Conservation (phyloP, 441 rosid genomes). For the Populus tomentosa region DNA sequence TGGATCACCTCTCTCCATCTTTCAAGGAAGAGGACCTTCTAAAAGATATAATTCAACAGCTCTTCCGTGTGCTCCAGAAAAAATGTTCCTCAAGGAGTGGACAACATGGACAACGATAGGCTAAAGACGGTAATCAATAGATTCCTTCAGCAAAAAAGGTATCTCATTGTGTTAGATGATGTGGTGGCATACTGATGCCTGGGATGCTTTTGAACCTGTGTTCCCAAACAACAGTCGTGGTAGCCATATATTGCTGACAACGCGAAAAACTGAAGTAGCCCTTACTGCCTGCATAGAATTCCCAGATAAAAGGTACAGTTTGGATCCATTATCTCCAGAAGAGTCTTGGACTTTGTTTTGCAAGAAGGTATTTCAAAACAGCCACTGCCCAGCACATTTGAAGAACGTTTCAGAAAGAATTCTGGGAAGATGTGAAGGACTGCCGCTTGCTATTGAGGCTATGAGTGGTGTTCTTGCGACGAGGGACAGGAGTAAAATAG, state of each 20-base stretch:
- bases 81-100: slow-evolving; percentile 1
- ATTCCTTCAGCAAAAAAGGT: slow-evolving; percentile 10
- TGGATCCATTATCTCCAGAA: slow-evolving; percentile 21
- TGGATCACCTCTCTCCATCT: slow-evolving; percentile 1
- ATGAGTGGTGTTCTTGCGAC: slow-evolving; percentile 32
- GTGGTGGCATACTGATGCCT: slow-evolving; percentile 7
- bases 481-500: slow-evolving; percentile 11
- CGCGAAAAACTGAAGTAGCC: slow-evolving; percentile 17
- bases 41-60: slow-evolving; percentile 15
- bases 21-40: slow-evolving; percentile 4
- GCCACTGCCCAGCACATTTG: slow-evolving; percentile 25
- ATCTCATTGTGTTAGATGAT: slow-evolving; percentile 24
- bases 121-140: not conserved
- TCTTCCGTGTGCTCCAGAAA: not conserved
- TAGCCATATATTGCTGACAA: slow-evolving; percentile 25
- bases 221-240: slow-evolving; percentile 14
- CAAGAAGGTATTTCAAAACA: slow-evolving; percentile 25
- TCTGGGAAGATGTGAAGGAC: slow-evolving; percentile 30
- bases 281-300: slow-evolving; percentile 10
- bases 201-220: slow-evolving; percentile 14
- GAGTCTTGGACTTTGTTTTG: slow-evolving; percentile 34
- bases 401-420: slow-evolving; percentile 18
- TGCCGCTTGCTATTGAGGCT: slow-evolving; percentile 43
- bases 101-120: slow-evolving; percentile 1
- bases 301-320: not conserved